Evolutionary conservation across 2,329 filamentous ascomycete genomes (phyloP), one percentile per base, ranked within the genome.

Genomic region (Karstenula rhodostoma): DNA sequence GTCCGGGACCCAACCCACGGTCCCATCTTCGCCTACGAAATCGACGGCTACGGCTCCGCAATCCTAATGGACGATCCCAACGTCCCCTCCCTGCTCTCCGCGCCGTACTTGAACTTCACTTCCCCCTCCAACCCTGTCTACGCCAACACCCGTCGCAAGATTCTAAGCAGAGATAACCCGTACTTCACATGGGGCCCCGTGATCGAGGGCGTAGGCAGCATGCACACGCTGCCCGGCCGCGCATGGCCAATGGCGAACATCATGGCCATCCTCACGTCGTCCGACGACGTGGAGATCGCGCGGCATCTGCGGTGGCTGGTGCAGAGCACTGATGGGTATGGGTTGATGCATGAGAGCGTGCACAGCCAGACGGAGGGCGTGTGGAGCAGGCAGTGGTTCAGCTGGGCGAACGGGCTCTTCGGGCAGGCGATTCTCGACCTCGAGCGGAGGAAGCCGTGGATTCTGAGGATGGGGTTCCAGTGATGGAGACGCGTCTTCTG

Each of bases 21-120:
- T 47, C 64, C 62, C 10, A 73, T 84, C 37, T 84, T 79, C 67
- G 81, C 82, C 10, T 84, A 78, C 65, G 82, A 84, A 66, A 73
- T 84, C 47, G 82, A 84, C 61, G 81, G 81, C 15, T 82, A 80
- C 65, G 77, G 77, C 42, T 67, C 65, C 13, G 71, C 76, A 48
- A 89, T 87, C 64, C 78, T 89, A 19, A 91, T 91, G 89, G 89
- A 91, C 69, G 89, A 91, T 58, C 87, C 89, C 10, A 91, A 91
- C 64, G 84, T 91, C 44, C 89, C 89, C 0, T 89, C 86, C 17
- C 80, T 91, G 1, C 81, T 91, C 22, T 86, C 87, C 0, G 83
- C 88, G 13, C 88, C 89, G 0, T 86, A 89, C 63, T 77, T 90
- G 33, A 85, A 86, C 8, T 91, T 87, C 61, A 65, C 80, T 0